phyloP scores from a whole-genome alignment of 345 rosid genomes.

The Lumnitzera racemosa region DNA sequence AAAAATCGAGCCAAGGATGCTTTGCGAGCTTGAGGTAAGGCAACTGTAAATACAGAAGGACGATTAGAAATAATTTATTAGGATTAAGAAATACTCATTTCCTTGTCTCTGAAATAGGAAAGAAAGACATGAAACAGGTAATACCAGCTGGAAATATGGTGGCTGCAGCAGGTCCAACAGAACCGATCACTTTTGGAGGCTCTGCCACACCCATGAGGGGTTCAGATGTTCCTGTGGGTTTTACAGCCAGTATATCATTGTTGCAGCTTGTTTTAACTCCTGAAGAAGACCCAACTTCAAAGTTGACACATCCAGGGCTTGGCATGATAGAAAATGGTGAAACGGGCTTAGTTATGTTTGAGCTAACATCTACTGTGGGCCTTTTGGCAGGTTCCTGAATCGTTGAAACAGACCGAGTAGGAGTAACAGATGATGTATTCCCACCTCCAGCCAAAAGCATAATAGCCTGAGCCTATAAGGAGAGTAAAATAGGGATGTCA shows the following conservation, averaged over 20 bases:
- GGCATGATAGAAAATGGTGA: neutral
- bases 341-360: neutral
- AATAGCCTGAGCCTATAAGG: conserved; percentile 74
- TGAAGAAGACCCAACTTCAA: too few species aligned
- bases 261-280: too few species aligned
- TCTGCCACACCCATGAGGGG: too few species aligned
- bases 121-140: too few species aligned
- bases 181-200: too few species aligned
- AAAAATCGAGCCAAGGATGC: conserved; percentile 93
- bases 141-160: conserved; percentile 60
- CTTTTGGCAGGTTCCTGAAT: conserved; percentile 26
- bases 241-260: too few species aligned
- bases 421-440: conserved; percentile 24
- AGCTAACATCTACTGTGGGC: neutral
- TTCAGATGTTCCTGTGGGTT: too few species aligned
- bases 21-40: conserved; percentile 84
- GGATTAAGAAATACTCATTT: neutral
- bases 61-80: neutral
- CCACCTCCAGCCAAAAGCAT: conserved; percentile 73
- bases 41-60: conserved; percentile 7
- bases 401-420: conserved; percentile 8
- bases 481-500: neutral
- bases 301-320: too few species aligned
- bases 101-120: too few species aligned
- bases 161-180: conserved; percentile 5